Percentiles rank a stretch among this genome's conserved stretches.
phyloP scores from a whole-genome alignment of 805 yeast species.

The Candida suzukii region DNA sequence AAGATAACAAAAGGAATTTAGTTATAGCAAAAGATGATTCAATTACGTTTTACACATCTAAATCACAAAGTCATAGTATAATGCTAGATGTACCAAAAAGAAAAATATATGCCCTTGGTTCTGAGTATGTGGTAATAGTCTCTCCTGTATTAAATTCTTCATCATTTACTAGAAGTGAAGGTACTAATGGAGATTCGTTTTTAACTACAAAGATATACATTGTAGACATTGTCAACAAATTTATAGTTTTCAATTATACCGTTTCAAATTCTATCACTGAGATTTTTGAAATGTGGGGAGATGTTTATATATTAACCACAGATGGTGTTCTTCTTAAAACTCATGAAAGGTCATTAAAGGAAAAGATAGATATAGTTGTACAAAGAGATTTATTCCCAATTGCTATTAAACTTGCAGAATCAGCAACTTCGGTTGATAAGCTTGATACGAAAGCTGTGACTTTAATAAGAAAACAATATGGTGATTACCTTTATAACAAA shows the following conservation, averaged over 20 bases:
- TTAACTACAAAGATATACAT: constrained; percentile 52
- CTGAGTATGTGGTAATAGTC: constrained; percentile 51
- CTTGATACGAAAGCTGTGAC: constrained; percentile 16
- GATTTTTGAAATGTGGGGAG: constrained; percentile 49
- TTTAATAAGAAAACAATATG: constrained; percentile 51
- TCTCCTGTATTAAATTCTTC: constrained; percentile 37
- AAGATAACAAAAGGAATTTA: constrained; percentile 26
- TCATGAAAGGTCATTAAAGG: constrained; percentile 58
- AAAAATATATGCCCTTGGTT: constrained; percentile 34
- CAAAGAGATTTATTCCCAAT: constrained; percentile 64
- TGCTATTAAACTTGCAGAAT: constrained; percentile 63
- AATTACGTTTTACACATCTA: constrained; percentile 52
- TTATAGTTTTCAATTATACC: constrained; percentile 61
- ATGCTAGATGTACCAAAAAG: constrained; percentile 52
- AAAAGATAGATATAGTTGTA: constrained; percentile 60
- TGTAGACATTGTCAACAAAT: constrained; percentile 63
- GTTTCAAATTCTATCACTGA: constrained; percentile 60
- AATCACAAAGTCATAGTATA: constrained; percentile 47
- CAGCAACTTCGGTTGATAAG: constrained; percentile 20
- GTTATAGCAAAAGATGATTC: constrained; percentile 62
- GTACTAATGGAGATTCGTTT: constrained; percentile 20
- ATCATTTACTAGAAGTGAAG: constrained; percentile 16
- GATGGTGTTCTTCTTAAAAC: constrained; percentile 72
- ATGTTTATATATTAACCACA: constrained; percentile 53
- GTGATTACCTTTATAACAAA: constrained; percentile 61